Percentiles rank a stretch among this genome's conserved stretches.
Evolutionary conservation across 768 basidiomycete species (phyloP).

Genomic region (Amanita jacksonii): DNA sequence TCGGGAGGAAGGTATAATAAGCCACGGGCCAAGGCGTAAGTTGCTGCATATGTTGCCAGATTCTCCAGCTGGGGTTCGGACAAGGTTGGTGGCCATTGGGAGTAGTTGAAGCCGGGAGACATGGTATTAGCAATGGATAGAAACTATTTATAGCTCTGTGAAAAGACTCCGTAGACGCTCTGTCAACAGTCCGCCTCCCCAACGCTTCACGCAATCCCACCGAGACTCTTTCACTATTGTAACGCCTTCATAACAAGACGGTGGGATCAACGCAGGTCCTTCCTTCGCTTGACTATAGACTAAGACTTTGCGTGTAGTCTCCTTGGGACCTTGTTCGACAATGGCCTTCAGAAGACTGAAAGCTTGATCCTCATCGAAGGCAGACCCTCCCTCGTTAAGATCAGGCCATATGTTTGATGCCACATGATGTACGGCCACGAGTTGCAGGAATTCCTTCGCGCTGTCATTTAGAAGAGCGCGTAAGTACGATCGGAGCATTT

Average conservation of each 20-base stretch:
- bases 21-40: slow-evolving; percentile 79
- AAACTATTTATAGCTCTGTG: background rate
- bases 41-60: slow-evolving; percentile 59
- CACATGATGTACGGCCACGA: slow-evolving; percentile 73
- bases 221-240: slow-evolving; percentile 17
- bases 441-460: slow-evolving; percentile 48
- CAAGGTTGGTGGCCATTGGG: slow-evolving; percentile 70
- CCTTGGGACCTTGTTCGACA: slow-evolving; percentile 36
- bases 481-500: slow-evolving; percentile 57
- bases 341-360: slow-evolving; percentile 43
- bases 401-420: slow-evolving; percentile 71
- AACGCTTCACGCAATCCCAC: slow-evolving; percentile 15
- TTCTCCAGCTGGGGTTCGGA: slow-evolving; percentile 46
- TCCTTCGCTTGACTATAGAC: slow-evolving; percentile 41
- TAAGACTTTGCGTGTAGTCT: slow-evolving; percentile 43
- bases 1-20: slow-evolving; percentile 69
- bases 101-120: slow-evolving; percentile 33
- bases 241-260: slow-evolving; percentile 35
- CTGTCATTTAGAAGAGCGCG: slow-evolving; percentile 38
- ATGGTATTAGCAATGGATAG: slow-evolving; percentile 3
- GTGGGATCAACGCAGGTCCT: slow-evolving; percentile 33
- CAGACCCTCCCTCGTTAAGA: slow-evolving; percentile 21
- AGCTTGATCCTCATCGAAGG: slow-evolving; percentile 24
- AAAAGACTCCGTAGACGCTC: slow-evolving; percentile 9
- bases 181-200: slow-evolving; percentile 11